Base-by-base conservation (phyloP, 345 rosid species). In the Ailanthus altissimus region DNA sequence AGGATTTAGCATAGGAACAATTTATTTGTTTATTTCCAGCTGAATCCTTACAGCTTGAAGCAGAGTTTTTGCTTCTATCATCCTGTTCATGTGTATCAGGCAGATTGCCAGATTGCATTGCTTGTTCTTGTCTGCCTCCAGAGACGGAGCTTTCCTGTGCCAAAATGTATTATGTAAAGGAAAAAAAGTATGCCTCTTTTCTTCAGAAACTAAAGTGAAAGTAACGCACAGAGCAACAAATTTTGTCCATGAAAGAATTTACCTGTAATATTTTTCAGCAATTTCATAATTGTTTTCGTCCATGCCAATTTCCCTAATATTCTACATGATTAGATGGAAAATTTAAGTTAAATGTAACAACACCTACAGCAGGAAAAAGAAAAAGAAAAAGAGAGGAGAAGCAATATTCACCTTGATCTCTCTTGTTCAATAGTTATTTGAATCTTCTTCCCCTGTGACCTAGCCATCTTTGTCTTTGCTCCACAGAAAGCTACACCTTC, bases 281-380 rank as follows among this genome's bases (percentile, higher is more conserved):
- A 85, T 86, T 76, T 93, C 90, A 40, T 86, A 92, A 79, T 94
- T 86, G 77, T 85, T 89, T 38, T 86, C 77, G 94, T 97, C 98
- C 97, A 94, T 8, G 97, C 98, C 81, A 94, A 74, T 80, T 93
- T 93, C 53, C 98, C 98, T 6, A 90, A 72, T 67, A 93, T 80
- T 87, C 98, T 90, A 77, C 54, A 78, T 28, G 59, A 75, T 54
- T 77, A 43, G 49, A 59, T 54, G 16, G n/a, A 28, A 56, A 66
- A 13, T 11, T 23, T 77, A 6, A 79, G 76, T 25, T 63, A 62
- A 63, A 42, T 23, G 49, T 13, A 56, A 26, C 25, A 38, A 47
- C 21, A 63, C 10, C 36, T 12, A 43, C 5, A 2, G 42, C n/a
- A 28, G n/a, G n/a, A 75, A 23, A 62, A 66, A 11, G n/a, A 58